These are phyloP conservation scores for Backusella westeae DNA, from an alignment of 192 early-diverging fungal genomes.

Conservation along the genomic window DNA sequence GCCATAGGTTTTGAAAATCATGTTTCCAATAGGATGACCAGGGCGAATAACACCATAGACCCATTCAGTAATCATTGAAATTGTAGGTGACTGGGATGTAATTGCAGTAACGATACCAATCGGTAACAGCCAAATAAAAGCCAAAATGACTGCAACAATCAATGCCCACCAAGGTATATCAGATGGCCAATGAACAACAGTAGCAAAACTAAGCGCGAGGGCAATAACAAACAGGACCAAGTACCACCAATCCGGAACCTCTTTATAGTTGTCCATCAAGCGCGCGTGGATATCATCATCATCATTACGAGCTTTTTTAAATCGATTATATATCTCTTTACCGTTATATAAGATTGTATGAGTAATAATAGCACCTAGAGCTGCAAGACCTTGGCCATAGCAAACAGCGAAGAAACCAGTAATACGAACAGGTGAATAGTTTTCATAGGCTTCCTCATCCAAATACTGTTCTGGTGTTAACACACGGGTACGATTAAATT, in stretches of 20 bases:
- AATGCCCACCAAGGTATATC: conserved; percentile 66
- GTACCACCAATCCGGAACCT: conserved; percentile 84
- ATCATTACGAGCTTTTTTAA: conserved; percentile 55
- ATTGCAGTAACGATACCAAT: conserved; percentile 64
- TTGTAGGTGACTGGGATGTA: conserved; percentile 52
- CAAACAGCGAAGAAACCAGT: conserved; percentile 62
- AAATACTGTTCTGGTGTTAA: conserved; percentile 53
- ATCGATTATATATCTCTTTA: conserved; percentile 58
- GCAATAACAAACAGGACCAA: conserved; percentile 50
- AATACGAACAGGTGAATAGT: conserved; percentile 64
- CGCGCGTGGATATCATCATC: conserved; percentile 73
- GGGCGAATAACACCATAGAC: conserved; percentile 64
- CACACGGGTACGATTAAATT: conserved; percentile 56
- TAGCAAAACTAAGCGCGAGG: conserved; percentile 49
- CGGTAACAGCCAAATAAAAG: conserved; percentile 55
- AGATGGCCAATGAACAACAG: conserved; percentile 42
- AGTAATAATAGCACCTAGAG: conserved; percentile 63
- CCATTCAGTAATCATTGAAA: conserved; percentile 69
- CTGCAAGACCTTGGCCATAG: conserved; percentile 69
- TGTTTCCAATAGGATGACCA: conserved; percentile 57
- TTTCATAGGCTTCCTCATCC: conserved; percentile 52
- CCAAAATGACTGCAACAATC: conserved; percentile 47
- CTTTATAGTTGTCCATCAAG: conserved; percentile 72
- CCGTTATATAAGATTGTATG: conserved; percentile 67
- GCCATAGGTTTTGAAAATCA: conserved; percentile 73